Base-by-base conservation (phyloP, 2,329 filamentous ascomycete genomes). In the Trichoderma sp. region DNA sequence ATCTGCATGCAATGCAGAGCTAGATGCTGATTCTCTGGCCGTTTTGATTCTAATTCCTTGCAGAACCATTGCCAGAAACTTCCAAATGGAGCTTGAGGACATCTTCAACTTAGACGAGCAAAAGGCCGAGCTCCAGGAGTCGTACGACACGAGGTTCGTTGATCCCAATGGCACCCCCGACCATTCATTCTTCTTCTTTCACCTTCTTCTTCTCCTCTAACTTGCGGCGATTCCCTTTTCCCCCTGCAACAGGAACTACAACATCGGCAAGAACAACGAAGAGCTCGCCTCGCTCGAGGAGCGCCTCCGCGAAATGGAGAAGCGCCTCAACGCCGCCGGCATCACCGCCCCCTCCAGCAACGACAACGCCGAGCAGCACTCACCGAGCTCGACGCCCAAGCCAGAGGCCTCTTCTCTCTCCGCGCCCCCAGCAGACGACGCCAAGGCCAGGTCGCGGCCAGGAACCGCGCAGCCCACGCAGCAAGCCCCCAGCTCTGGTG, bases 201-300 rank as follows among this genome's bases (percentile, higher is more conserved):
- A 40, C 29, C 11, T 10, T 2, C 3, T 14, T 24, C 8, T 19
- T 6, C 10, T 27, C 11, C 19, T 47, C 56, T 65, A 37, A 40
- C 68, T 19, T 7, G 19, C 24, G 21, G 4, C 21, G 10, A 13
- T 40, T 24, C 47, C 16, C 6, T 66, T 52, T 68, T 68, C 49
- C 58, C 58, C 67, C 31, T 61, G 40, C 19, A 37, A 72, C 79
- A 97, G 94, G 81, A 96, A 96, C 82, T 89, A 93, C 77, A 87
- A 88, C 70, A 90, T 98, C 77, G 87, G 86, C 72, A 88, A 86
- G 64, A 92, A 93, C 78, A 88, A 88, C 68, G 88, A 89, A 72
- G 93, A 97, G 81, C 90, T 98, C 73, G 91, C 97, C 80, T 89
- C 90, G 68, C 90, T 98, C 76, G 93, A 97, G 81, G 89, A 89